Percentiles rank a stretch among this genome's conserved stretches.
Evolutionary conservation across 305 asterid genomes (phyloP).

Genomic region (Ajuga reptans): DNA sequence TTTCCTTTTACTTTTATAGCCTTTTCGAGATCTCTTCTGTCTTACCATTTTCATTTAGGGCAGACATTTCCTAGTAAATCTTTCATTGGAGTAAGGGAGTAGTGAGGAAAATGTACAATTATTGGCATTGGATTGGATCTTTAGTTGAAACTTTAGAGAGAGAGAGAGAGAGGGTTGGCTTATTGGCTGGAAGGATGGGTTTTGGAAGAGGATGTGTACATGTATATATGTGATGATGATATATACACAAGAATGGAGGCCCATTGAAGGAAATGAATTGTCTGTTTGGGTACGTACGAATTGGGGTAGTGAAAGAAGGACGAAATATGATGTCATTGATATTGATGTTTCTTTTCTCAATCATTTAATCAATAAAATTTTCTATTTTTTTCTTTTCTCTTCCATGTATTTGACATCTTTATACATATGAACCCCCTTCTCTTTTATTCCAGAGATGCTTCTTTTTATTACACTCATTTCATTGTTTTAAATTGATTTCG

Average conservation of each 20-base stretch:
- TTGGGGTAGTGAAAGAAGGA: conserved; percentile 29
- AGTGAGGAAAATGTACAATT: neutral
- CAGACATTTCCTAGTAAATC: conserved; percentile 21
- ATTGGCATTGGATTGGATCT: conserved; percentile 21
- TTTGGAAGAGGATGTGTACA: conserved; percentile 43
- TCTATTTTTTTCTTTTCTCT: neutral
- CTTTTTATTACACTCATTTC: too few relatives aligned
- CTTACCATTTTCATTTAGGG: conserved; percentile 18
- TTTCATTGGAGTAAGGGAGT: too few relatives aligned
- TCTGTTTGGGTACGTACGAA: conserved; percentile 20
- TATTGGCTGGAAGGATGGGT: conserved; percentile 27
- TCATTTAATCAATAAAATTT: conserved; percentile 22
- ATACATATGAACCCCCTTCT: conserved; percentile 21
- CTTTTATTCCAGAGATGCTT: too few relatives aligned
- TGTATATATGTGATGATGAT: conserved; percentile 41
- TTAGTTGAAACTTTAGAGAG: conserved; percentile 26
- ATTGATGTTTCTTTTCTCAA: conserved; percentile 28
- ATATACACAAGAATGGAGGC: conserved; percentile 36
- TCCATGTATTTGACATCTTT: conserved; percentile 21
- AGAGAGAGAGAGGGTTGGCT: conserved; percentile 18
- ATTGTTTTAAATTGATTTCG: too few relatives aligned
- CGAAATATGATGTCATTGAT: conserved; percentile 29
- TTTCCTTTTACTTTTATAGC: conserved; percentile 3
- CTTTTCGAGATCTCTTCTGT: conserved; percentile 8
- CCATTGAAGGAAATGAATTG: conserved; percentile 23